These are phyloP conservation scores for Trichosporon inkin DNA, from an alignment of 1,284 basidiomycete species.

Conservation along the genomic window DNA sequence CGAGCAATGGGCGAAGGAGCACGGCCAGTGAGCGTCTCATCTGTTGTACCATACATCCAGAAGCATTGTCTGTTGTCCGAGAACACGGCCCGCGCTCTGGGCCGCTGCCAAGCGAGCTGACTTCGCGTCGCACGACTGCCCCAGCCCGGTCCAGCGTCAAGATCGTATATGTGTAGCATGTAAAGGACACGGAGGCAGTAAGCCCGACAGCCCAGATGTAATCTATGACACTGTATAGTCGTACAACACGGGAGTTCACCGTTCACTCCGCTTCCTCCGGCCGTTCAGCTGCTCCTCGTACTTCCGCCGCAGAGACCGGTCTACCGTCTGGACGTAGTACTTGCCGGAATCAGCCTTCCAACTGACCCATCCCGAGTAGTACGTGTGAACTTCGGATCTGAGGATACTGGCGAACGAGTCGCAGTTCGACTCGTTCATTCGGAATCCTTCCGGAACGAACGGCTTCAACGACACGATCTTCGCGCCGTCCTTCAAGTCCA, in stretches of 20 bases:
- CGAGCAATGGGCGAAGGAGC: slow-evolving; percentile 47
- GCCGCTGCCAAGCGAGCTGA: not conserved
- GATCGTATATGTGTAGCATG: slow-evolving; percentile 8
- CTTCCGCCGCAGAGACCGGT: slow-evolving; percentile 33
- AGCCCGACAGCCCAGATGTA: slow-evolving; percentile 1
- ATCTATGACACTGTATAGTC: slow-evolving; percentile 9
- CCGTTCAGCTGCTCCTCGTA: slow-evolving; percentile 39
- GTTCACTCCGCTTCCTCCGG: slow-evolving; percentile 21
- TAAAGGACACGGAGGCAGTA: slow-evolving; percentile 3
- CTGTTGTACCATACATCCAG: not conserved
- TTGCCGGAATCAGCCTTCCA: slow-evolving; percentile 46
- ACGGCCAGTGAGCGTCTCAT: slow-evolving; percentile 10
- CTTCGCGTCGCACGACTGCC: too few relatives aligned
- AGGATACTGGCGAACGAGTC: slow-evolving; percentile 46
- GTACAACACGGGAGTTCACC: not conserved
- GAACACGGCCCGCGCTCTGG: not conserved
- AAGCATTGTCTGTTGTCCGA: not conserved
- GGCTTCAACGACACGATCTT: slow-evolving; percentile 56
- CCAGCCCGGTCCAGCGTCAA: too few relatives aligned
- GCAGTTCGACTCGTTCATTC: slow-evolving; percentile 52
- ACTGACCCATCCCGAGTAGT: slow-evolving; percentile 45
- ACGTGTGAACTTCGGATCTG: slow-evolving; percentile 33
- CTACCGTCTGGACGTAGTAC: slow-evolving; percentile 44
- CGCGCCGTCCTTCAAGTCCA: slow-evolving; percentile 56
- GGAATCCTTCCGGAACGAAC: slow-evolving; percentile 54